phyloP scores from a whole-genome alignment of 345 rosid genomes.

The Euphorbia tirucalli region DNA sequence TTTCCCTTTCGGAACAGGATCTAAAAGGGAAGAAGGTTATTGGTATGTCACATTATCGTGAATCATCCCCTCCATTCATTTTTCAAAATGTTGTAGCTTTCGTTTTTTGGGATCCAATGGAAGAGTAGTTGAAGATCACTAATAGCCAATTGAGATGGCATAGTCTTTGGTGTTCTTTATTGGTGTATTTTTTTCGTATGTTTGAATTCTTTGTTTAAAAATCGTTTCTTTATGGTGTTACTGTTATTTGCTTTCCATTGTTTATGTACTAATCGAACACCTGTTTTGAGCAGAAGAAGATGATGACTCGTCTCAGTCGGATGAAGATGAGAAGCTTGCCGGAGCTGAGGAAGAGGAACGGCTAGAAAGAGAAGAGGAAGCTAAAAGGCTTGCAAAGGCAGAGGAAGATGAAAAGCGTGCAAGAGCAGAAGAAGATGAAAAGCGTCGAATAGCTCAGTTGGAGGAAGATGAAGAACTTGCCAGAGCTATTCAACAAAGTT shows the following conservation, averaged over 20 bases:
- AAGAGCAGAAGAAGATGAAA: constrained; percentile 51
- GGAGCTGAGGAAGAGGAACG: constrained; percentile 37
- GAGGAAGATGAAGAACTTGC: constrained; percentile 94
- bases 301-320: constrained; percentile 34
- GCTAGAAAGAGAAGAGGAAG: constrained; percentile 29
- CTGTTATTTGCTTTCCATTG: background rate
- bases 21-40: constrained; percentile 69
- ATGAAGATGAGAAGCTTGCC: constrained; percentile 7
- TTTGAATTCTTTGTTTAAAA: too few relatives aligned
- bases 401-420: constrained; percentile 36
- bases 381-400: constrained; percentile 19
- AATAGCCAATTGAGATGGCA: too few relatives aligned
- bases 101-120: too few relatives aligned
- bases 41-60: constrained; percentile 44
- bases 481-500: constrained; percentile 84
- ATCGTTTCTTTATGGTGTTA: too few relatives aligned
- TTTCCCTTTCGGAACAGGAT: constrained; percentile 76
- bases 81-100: background rate
- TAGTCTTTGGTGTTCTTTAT: background rate
- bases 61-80: too few relatives aligned
- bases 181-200: too few relatives aligned
- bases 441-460: constrained; percentile 45
- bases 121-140: too few relatives aligned
- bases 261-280: background rate
- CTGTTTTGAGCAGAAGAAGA: constrained; percentile 23